Conservation (phyloP, 352 stramenopile genomes). For the Phytophthora ramorum region DNA sequence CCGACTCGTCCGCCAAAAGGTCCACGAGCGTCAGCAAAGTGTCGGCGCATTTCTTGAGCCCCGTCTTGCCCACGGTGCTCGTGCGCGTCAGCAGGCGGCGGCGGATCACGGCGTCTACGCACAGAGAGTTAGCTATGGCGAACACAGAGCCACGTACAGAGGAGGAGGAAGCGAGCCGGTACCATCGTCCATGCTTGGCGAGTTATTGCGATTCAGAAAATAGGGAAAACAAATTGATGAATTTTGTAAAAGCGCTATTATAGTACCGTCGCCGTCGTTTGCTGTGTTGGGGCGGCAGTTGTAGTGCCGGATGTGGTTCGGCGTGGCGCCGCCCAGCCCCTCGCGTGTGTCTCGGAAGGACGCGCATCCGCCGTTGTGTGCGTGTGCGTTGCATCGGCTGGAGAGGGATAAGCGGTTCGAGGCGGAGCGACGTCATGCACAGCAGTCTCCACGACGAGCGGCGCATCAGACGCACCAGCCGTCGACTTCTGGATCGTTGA, state of each 20-base stretch:
- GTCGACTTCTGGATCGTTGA: slow-evolving; percentile 9
- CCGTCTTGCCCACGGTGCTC: slow-evolving; percentile 80
- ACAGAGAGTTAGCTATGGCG: neutral
- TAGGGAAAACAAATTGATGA: no score
- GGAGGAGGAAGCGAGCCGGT: neutral
- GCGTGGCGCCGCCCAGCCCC: slow-evolving; percentile 62
- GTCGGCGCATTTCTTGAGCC: slow-evolving; percentile 84
- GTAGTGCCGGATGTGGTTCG: slow-evolving; percentile 63
- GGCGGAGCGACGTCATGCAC: slow-evolving; percentile 9
- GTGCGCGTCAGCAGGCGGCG: slow-evolving; percentile 81
- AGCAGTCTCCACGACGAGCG: slow-evolving; percentile 17
- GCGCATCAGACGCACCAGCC: neutral
- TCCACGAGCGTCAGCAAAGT: slow-evolving; percentile 73
- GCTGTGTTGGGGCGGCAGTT: neutral
- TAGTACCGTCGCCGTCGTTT: neutral
- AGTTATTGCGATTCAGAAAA: no score
- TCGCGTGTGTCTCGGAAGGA: slow-evolving; percentile 42
- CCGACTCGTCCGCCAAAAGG: slow-evolving; percentile 62
- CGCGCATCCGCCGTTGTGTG: slow-evolving; percentile 48
- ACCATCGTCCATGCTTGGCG: slow-evolving; percentile 67
- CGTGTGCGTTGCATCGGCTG: slow-evolving; percentile 41
- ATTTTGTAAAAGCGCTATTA: neutral
- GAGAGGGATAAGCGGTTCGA: slow-evolving; percentile 26
- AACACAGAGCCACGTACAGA: neutral
- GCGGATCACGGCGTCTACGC: slow-evolving; percentile 68